These are phyloP conservation scores for Sporobolomyces roseus DNA, from an alignment of 768 basidiomycete genomes.

Conservation along the genomic window DNA sequence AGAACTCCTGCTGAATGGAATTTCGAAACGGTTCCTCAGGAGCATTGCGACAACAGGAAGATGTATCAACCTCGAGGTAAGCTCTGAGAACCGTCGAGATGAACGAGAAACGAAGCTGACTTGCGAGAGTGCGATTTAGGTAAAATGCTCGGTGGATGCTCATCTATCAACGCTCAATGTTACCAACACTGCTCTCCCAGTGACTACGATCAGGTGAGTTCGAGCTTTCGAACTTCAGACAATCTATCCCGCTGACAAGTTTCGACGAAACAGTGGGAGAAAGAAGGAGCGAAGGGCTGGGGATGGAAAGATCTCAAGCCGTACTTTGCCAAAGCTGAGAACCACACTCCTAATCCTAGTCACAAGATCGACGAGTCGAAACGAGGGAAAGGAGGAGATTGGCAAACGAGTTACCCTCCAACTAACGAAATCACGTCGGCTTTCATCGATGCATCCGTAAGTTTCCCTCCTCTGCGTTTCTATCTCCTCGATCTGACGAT, in stretches of 20 bases:
- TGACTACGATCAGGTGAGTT: constrained; percentile 41
- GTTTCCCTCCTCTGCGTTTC: background rate
- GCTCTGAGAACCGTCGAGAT: no score
- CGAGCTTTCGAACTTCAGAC: no score
- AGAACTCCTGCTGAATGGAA: constrained; percentile 37
- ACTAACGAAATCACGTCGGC: constrained; percentile 24
- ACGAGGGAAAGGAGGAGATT: constrained; percentile 29
- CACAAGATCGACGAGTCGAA: constrained; percentile 30
- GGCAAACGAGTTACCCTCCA: constrained; percentile 22
- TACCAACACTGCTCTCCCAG: constrained; percentile 38
- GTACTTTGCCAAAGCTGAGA: constrained; percentile 39
- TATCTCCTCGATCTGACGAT: background rate
- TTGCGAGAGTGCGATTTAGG: no score
- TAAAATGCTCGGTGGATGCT: constrained; percentile 42
- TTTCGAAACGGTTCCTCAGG: constrained; percentile 23
- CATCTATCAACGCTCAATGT: constrained; percentile 36
- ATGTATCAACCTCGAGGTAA: constrained; percentile 38
- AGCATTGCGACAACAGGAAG: constrained; percentile 9
- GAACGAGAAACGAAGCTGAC: no score
- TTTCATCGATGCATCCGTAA: constrained; percentile 24
- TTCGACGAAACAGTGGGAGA: no score
- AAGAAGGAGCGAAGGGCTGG: constrained; percentile 36
- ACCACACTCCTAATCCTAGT: constrained; percentile 25
- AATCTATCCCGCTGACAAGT: no score
- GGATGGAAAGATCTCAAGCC: constrained; percentile 28